These are phyloP conservation scores for Aureobasidium sp. DNA, from an alignment of 2,329 filamentous ascomycete genomes.

Conservation along the genomic window DNA sequence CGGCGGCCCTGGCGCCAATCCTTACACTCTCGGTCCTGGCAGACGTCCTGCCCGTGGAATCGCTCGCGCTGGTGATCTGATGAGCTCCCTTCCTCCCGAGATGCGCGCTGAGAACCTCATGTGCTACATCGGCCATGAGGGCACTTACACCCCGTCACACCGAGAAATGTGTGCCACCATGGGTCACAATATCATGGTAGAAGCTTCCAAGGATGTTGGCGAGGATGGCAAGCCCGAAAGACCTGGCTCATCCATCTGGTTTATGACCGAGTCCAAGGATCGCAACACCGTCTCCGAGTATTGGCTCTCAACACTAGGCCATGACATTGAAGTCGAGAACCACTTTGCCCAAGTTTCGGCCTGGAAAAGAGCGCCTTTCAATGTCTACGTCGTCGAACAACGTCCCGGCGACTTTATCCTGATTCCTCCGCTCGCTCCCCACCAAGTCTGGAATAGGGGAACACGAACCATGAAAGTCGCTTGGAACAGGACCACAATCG, in stretches of 20 bases:
- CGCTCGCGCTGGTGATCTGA: conserved; percentile 77
- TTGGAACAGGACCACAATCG: conserved; percentile 91
- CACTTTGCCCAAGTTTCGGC: conserved; percentile 94
- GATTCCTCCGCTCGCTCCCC: conserved; percentile 83
- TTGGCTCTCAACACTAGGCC: conserved; percentile 84
- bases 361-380: conserved; percentile 91
- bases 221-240: conserved; percentile 63
- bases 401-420: conserved; percentile 85
- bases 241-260: conserved; percentile 89
- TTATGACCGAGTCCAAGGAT: conserved; percentile 96
- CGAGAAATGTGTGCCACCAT: conserved; percentile 96
- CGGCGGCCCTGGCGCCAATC: conserved; percentile 47
- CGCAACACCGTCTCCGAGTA: conserved; percentile 86
- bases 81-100: conserved; percentile 77
- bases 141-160: conserved; percentile 91
- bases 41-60: conserved; percentile 48
- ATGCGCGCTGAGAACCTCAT: conserved; percentile 96
- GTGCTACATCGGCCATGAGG: conserved; percentile 97
- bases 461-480: conserved; percentile 95
- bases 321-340: conserved; percentile 94
- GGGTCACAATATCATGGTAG: conserved; percentile 98
- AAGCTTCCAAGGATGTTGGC: conserved; percentile 59
- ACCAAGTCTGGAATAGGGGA: conserved; percentile 97
- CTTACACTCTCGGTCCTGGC: conserved; percentile 35
- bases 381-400: conserved; percentile 88